Percentiles rank a stretch among this genome's conserved stretches.
These are phyloP conservation scores for Calonectria montana DNA, from an alignment of 2,329 filamentous ascomycete genomes.

Conservation along the genomic window DNA sequence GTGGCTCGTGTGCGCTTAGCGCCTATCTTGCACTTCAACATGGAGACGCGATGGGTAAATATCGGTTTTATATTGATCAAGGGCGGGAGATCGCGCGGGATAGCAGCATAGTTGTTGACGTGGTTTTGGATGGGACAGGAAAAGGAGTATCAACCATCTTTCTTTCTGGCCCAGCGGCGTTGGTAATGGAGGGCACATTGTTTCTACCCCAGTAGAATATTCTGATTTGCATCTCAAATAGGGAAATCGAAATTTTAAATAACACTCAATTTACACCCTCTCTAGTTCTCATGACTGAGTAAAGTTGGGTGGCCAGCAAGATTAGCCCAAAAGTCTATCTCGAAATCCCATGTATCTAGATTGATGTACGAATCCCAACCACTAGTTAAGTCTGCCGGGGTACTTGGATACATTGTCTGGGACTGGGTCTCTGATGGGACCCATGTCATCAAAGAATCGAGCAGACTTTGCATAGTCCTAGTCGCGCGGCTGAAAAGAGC, in stretches of 20 bases:
- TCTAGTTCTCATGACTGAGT: background rate
- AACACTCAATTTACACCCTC: background rate
- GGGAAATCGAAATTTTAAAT: background rate
- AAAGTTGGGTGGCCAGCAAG: background rate
- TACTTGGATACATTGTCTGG: background rate
- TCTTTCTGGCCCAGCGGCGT: background rate
- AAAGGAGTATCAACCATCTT: background rate
- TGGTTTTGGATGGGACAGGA: background rate
- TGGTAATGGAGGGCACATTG: background rate
- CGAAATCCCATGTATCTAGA: background rate
- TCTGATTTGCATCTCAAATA: no score
- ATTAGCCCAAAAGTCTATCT: background rate
- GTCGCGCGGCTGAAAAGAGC: background rate
- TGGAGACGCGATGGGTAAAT: background rate
- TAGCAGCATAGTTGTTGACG: background rate
- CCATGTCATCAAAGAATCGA: background rate
- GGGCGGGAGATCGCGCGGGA: background rate
- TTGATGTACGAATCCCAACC: background rate
- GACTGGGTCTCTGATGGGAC: background rate
- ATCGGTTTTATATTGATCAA: background rate
- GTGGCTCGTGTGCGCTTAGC: constrained; percentile 18
- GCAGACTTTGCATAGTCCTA: background rate
- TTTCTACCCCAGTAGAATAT: background rate
- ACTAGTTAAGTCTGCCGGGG: background rate
- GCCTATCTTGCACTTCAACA: constrained; percentile 23